These are phyloP conservation scores for Fusarium illudens DNA, from an alignment of 2,329 filamentous ascomycete species.

Conservation along the genomic window DNA sequence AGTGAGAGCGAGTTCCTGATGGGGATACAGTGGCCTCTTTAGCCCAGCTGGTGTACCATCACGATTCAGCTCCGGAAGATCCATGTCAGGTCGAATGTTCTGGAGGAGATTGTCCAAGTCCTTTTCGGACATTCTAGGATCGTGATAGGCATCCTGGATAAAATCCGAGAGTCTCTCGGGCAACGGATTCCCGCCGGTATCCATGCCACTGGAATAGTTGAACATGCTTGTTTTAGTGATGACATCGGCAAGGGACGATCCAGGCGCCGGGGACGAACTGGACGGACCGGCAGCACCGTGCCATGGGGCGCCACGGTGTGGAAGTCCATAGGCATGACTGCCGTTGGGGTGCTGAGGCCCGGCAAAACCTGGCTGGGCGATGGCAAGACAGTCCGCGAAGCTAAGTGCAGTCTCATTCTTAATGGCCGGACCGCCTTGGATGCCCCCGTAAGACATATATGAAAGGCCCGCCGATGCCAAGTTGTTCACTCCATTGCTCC, in stretches of 20 bases:
- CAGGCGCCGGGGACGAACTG: conserved; percentile 5
- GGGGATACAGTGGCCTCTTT: conserved; percentile 75
- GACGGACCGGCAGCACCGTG: background rate
- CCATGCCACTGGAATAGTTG: conserved; percentile 48
- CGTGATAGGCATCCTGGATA: conserved; percentile 48
- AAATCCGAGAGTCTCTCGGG: conserved; percentile 45
- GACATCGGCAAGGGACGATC: conserved; percentile 43
- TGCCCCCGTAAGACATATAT: background rate
- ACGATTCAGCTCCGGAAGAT: conserved; percentile 67
- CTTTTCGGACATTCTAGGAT: conserved; percentile 57
- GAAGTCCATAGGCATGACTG: background rate
- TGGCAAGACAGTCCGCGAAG: conserved; percentile 9
- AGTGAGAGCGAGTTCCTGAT: conserved; percentile 82
- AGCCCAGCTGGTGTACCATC: conserved; percentile 76
- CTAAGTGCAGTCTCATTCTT: conserved; percentile 11
- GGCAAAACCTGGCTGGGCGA: conserved; percentile 17
- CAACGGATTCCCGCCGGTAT: conserved; percentile 50
- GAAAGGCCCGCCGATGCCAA: background rate
- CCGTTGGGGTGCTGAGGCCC: background rate
- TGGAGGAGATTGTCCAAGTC: conserved; percentile 75
- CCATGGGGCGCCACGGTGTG: background rate
- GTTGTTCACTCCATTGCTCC: background rate
- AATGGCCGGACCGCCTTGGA: background rate
- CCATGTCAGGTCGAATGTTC: conserved; percentile 77
- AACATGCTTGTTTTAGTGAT: conserved; percentile 51